Evolutionary conservation across 139 green algal species (phyloP).

Genomic region (Tetradesmus obliquus): DNA sequence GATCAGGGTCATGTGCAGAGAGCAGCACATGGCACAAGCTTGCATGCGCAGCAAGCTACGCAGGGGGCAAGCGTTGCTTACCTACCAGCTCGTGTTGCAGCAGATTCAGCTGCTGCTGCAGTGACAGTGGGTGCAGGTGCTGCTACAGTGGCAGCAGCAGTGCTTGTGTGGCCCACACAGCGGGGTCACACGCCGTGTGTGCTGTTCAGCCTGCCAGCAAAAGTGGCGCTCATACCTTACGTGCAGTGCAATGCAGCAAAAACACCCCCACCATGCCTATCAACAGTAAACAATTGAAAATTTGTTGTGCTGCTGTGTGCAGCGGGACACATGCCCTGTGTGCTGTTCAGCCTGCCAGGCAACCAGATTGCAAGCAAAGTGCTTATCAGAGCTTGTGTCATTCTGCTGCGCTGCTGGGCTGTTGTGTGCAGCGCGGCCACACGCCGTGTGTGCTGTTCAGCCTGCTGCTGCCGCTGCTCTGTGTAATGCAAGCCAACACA

Average conservation of each 20-base stretch:
- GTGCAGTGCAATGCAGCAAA: neutral
- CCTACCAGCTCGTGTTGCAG: too few relatives aligned
- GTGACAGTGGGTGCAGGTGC: neutral
- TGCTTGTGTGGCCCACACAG: neutral
- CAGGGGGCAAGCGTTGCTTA: neutral
- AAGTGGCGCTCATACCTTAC: neutral
- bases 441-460: neutral
- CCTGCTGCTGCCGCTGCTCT: neutral
- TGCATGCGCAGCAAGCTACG: neutral
- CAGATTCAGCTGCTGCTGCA: constrained; percentile 12
- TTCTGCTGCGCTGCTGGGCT: too few relatives aligned
- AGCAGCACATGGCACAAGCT: neutral
- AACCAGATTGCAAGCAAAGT: neutral
- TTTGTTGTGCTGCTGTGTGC: neutral
- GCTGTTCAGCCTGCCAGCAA: neutral
- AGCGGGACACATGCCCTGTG: constrained; percentile 14
- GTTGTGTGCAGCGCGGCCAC: neutral
- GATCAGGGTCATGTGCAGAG: neutral
- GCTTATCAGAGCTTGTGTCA: too few relatives aligned
- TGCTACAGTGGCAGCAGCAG: neutral
- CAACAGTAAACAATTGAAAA: too few relatives aligned
- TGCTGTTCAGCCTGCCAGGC: constrained; percentile 33
- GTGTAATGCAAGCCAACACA: neutral
- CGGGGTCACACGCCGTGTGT: neutral
- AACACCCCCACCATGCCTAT: neutral